phyloP scores from a whole-genome alignment of 2,329 filamentous ascomycete species.

The Pseudogymnoascus sp. region DNA sequence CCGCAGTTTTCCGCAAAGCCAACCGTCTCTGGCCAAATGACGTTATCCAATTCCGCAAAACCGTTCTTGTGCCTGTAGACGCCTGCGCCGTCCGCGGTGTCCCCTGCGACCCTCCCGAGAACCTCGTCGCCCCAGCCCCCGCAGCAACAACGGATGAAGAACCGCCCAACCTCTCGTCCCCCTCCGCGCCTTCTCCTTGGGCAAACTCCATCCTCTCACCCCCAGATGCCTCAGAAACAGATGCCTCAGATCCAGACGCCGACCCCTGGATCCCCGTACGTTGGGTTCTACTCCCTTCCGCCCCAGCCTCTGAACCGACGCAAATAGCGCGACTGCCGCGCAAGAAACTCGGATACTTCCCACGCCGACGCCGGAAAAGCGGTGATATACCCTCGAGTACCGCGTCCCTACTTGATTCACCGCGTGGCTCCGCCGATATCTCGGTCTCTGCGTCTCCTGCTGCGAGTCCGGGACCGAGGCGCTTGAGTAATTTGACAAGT shows the following conservation, averaged over 20 bases:
- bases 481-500: slow-evolving; percentile 25
- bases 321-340: slow-evolving; percentile 81
- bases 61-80: slow-evolving; percentile 78
- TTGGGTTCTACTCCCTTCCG: slow-evolving; percentile 75
- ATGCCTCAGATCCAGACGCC: slow-evolving; percentile 35
- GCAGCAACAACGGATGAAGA: slow-evolving; percentile 38
- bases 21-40: slow-evolving; percentile 96
- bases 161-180: slow-evolving; percentile 19
- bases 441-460: slow-evolving; percentile 22
- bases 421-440: slow-evolving; percentile 44
- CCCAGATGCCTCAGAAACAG: slow-evolving; percentile 16
- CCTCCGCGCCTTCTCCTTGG: slow-evolving; percentile 22
- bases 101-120: slow-evolving; percentile 48
- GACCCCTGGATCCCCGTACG: slow-evolving; percentile 77
- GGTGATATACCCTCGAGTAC: not conserved
- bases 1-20: slow-evolving; percentile 73
- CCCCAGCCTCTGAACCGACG: slow-evolving; percentile 54
- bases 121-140: slow-evolving; percentile 44
- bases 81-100: slow-evolving; percentile 77
- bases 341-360: slow-evolving; percentile 81
- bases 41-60: slow-evolving; percentile 75
- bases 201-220: slow-evolving; percentile 18
- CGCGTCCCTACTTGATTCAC: not conserved
- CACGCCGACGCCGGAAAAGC: slow-evolving; percentile 78
- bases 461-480: slow-evolving; percentile 19